A percentile compares a stretch with the other conserved stretches of the same genome.
These are phyloP conservation scores for Gastrodia elata DNA, from an alignment of 106 monocot species.

Conservation along the genomic window DNA sequence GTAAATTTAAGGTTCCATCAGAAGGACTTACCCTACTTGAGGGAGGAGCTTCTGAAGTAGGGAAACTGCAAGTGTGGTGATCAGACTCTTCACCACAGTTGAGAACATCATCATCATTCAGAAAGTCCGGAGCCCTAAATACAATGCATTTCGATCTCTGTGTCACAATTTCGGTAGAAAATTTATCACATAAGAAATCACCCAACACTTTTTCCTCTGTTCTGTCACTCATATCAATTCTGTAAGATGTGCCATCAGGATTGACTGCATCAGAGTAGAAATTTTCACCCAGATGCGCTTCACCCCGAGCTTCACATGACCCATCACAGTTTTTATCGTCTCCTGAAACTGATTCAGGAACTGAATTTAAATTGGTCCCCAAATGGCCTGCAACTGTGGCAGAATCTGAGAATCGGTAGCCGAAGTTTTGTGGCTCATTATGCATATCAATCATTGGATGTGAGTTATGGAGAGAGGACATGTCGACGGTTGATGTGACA, in stretches of 20 bases:
- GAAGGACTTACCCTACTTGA: constrained; percentile 1
- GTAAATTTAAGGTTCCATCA: neutral
- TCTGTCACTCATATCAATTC: neutral
- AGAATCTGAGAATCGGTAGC: neutral
- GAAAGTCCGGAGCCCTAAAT: constrained; percentile 15
- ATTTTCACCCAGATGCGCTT: neutral
- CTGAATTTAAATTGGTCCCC: constrained; percentile 7
- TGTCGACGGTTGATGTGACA: constrained; percentile 18
- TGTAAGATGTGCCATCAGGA: neutral
- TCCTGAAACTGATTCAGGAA: neutral
- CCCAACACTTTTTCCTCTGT: constrained; percentile 5
- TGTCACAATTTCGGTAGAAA: neutral
- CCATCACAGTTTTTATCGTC: neutral
- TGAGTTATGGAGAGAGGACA: neutral
- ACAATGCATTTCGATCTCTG: neutral
- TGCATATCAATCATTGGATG: neutral
- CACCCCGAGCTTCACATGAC: neutral
- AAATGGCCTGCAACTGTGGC: neutral
- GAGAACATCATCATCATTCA: constrained; percentile 7
- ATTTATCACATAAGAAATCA: constrained; percentile 5
- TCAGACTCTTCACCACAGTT: neutral
- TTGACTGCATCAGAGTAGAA: neutral
- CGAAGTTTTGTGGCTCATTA: constrained; percentile 7
- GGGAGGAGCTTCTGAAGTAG: neutral
- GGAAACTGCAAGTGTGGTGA: neutral